Evolutionary conservation across 2,329 filamentous ascomycete genomes (phyloP).

Genomic region (Ascochyta rabiei): DNA sequence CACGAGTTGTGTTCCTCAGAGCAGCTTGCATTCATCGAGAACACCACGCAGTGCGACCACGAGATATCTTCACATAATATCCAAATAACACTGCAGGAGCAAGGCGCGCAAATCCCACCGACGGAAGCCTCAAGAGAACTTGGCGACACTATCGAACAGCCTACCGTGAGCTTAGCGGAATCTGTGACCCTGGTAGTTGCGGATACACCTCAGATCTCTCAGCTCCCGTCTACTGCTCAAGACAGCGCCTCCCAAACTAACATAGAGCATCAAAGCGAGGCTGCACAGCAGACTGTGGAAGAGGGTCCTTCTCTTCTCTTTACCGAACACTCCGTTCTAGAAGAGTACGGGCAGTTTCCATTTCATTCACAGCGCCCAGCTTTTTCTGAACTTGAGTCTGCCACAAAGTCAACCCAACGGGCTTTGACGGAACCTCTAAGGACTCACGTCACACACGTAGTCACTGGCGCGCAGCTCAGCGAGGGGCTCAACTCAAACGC

Average conservation of each 20-base stretch:
- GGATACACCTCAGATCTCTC: conserved; percentile 10
- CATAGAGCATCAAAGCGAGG: neutral
- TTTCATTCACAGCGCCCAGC: conserved; percentile 18
- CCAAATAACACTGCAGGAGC: neutral
- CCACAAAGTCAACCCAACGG: neutral
- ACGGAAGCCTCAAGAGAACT: too few relatives aligned
- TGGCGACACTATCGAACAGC: neutral
- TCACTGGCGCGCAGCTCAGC: neutral
- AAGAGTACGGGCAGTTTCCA: conserved; percentile 21
- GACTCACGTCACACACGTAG: neutral
- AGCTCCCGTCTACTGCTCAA: neutral
- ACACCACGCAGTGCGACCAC: neutral
- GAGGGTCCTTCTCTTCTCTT: neutral
- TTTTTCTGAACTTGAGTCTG: neutral
- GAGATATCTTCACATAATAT: neutral
- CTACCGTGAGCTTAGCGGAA: neutral
- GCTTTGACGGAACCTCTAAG: neutral
- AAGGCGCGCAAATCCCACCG: too few relatives aligned
- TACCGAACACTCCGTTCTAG: conserved; percentile 15
- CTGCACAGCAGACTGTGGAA: neutral
- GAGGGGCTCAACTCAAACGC: neutral
- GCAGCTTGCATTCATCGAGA: neutral
- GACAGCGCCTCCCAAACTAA: neutral
- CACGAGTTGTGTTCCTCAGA: neutral
- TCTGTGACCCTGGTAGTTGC: neutral